Conservation (phyloP, 2,329 filamentous ascomycete species). For the Hypoxylon sp. region DNA sequence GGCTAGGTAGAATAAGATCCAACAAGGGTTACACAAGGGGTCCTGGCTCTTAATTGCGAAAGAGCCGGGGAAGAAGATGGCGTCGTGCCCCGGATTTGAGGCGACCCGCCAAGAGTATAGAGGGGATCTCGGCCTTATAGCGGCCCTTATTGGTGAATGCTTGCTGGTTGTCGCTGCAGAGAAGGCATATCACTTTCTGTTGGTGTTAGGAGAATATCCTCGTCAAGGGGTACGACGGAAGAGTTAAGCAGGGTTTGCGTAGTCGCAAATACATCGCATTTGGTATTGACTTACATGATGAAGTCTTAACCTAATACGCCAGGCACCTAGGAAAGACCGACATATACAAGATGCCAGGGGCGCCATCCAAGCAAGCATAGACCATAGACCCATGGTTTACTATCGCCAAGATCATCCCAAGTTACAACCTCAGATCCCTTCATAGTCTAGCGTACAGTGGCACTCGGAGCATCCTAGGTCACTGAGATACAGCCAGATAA, state of each 20-base stretch:
- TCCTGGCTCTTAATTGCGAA: slow-evolving; percentile 15
- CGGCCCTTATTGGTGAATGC: slow-evolving; percentile 21
- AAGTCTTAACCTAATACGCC: not conserved
- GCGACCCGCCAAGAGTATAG: slow-evolving; percentile 19
- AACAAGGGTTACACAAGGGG: slow-evolving; percentile 19
- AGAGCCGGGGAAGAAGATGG: slow-evolving; percentile 28
- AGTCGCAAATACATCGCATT: not conserved
- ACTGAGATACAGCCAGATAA: slow-evolving; percentile 20
- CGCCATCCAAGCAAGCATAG: slow-evolving; percentile 22
- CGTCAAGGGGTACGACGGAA: not conserved
- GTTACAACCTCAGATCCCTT: slow-evolving; percentile 15
- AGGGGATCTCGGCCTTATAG: slow-evolving; percentile 18
- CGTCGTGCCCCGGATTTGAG: slow-evolving; percentile 34
- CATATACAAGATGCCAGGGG: slow-evolving; percentile 26
- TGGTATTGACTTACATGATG: not conserved
- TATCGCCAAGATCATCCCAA: slow-evolving; percentile 28
- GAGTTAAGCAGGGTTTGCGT: not conserved
- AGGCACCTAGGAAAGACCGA: slow-evolving; percentile 7
- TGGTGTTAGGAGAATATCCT: not conserved
- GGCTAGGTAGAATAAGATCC: slow-evolving; percentile 17
- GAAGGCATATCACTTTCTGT: slow-evolving; percentile 2
- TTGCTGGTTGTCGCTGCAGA: slow-evolving; percentile 6
- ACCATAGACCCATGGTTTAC: slow-evolving; percentile 20
- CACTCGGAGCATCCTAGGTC: slow-evolving; percentile 13
- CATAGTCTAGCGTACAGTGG: slow-evolving; percentile 24